These are phyloP conservation scores for Saccharomycodes ludwigii DNA, from an alignment of 805 yeast species.

Conservation along the genomic window DNA sequence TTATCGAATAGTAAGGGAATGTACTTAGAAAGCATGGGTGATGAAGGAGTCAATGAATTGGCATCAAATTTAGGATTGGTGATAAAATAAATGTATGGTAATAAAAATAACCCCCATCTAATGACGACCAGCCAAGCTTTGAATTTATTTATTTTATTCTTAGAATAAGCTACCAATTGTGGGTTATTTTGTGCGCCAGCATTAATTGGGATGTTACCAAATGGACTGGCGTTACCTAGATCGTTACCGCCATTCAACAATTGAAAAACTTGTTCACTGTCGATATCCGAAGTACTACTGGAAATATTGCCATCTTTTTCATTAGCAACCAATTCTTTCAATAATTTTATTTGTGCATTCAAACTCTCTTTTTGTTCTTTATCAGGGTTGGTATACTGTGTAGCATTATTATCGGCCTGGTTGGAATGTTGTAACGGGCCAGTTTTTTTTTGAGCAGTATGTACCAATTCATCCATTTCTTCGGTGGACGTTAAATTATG, in stretches of 20 bases:
- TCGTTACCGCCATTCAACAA: constrained; percentile 9
- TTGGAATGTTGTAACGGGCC: not conserved
- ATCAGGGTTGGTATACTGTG: not conserved
- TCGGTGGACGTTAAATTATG: constrained; percentile 3
- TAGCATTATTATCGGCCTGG: too few relatives aligned
- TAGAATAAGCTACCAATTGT: constrained; percentile 17
- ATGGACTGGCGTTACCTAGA: constrained; percentile 1
- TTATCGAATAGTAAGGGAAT: constrained; percentile 10
- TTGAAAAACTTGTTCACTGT: constrained; percentile 14
- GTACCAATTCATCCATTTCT: constrained; percentile 13
- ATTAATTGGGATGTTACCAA: too few relatives aligned
- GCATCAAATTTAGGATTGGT: constrained; percentile 9
- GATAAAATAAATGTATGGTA: constrained; percentile 21
- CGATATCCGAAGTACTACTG: constrained; percentile 16
- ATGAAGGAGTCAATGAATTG: not conserved
- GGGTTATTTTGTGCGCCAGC: constrained; percentile 15
- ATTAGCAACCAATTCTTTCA: constrained; percentile 17
- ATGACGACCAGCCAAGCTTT: constrained; percentile 19
- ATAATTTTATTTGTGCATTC: constrained; percentile 16
- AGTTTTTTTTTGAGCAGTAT: constrained; percentile 2
- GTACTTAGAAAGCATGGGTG: constrained; percentile 3
- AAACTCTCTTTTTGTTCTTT: not conserved
- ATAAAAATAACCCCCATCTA: constrained; percentile 20
- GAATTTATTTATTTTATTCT: constrained; percentile 16
- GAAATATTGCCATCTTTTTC: constrained; percentile 5